Base-by-base conservation (phyloP, 2,329 filamentous ascomycete genomes). In the Fusarium globosum region DNA sequence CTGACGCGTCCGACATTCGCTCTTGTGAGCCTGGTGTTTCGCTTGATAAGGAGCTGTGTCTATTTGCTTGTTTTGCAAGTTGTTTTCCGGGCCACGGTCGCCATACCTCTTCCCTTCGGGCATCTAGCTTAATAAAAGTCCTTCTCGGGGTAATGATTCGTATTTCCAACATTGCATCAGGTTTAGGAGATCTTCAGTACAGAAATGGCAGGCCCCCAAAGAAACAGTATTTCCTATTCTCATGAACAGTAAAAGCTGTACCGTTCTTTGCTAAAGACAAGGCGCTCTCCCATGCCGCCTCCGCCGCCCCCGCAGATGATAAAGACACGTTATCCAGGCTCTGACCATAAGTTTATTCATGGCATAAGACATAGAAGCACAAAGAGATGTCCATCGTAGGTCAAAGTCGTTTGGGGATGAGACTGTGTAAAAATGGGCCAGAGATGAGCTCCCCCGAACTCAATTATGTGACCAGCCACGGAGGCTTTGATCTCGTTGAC, bases 361-460 rank as follows among this genome's bases (percentile, higher is more conserved):
- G 20, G 7, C 1, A n/a, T 11, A 6, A 10, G 35, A 55, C 4
- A 41, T 10, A 28, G 11, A 41, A 14, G 3, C 6, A n/a, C 11
- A 28, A 1, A 8, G 11, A 3, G 12, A 6, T 39, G 23, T 55
- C 35, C 0, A 41, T 41, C 4, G 23, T 6, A n/a, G 2, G 23
- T 41, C 4, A n/a, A 41, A 30, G 3, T 41, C 20, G 2, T 41
- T 41, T 26, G 15, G n/a, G 14, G 2, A n/a, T 18, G 0, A 39
- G 51, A 41, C 35, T 2, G 15, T 14, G 11, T 6, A n/a, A 28
- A 7, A 39, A 55, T 9, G 16, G 16, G 9, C 13, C 6, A 23
- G 49, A 36, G 30, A 52, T 36, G 30, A 15, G 30, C 30, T 3
- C 8, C 30, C 30, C 16, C 16, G 6, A 36, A 21, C n/a, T 52